A percentile compares a stretch with the other conserved stretches of the same genome.
Evolutionary conservation across 805 yeast species (phyloP).

Genomic region (Candida caryicola): DNA sequence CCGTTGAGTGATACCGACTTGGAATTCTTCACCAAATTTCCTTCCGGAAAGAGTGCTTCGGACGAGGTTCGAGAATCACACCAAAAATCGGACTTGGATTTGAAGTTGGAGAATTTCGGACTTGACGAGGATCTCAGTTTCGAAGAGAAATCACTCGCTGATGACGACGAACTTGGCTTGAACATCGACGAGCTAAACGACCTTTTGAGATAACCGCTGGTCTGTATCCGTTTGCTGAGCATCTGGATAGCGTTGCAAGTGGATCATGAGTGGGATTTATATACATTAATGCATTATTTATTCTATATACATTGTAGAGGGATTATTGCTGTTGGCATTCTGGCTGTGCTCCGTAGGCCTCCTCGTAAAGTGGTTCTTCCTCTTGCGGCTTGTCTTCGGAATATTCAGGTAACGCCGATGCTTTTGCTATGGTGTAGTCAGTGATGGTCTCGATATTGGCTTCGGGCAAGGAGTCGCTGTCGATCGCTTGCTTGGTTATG

Average conservation of each 20-base stretch:
- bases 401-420: constrained; percentile 30
- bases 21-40: constrained; percentile 23
- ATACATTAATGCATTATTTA: constrained; percentile 2
- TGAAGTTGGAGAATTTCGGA: constrained; percentile 12
- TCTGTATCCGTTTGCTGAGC: too few species aligned
- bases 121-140: constrained; percentile 6
- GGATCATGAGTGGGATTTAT: constrained; percentile 3
- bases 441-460: constrained; percentile 38
- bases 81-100: constrained; percentile 14
- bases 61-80: too few species aligned
- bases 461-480: constrained; percentile 27
- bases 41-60: too few species aligned
- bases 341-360: constrained; percentile 23
- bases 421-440: constrained; percentile 29
- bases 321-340: constrained; percentile 35
- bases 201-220: constrained; percentile 33
- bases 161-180: constrained; percentile 27
- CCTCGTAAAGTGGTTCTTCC: constrained; percentile 12
- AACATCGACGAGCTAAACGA: constrained; percentile 31
- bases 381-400: constrained; percentile 16
- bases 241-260: too few species aligned
- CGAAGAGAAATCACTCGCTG: constrained; percentile 4
- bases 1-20: constrained; percentile 31
- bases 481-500: constrained; percentile 21
- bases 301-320: constrained; percentile 19